Percentiles rank a stretch among this genome's conserved stretches.
Conservation (phyloP, 2,329 filamentous ascomycete species). For the Alternaria brassicae region DNA sequence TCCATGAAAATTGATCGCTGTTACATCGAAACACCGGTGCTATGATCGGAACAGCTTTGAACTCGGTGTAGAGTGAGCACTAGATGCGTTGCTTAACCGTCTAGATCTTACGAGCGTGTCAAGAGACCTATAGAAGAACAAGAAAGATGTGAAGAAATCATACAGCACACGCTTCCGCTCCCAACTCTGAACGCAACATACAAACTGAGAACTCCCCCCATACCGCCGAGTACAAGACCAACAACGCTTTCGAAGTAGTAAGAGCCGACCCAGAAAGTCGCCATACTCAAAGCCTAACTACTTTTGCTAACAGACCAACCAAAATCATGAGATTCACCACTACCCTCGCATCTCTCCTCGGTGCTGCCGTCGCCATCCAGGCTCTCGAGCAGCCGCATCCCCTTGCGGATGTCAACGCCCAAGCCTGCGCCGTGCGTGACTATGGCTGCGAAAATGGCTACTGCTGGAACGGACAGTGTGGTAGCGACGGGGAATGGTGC, state of each 20-base stretch:
- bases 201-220: background rate
- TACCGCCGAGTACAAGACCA: no score
- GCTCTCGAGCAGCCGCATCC: background rate
- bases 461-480: background rate
- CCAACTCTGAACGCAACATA: background rate
- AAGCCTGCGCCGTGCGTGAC: background rate
- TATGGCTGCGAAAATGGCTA: background rate
- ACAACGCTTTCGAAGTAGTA: background rate
- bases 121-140: background rate
- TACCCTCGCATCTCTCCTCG: background rate
- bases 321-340: conserved; percentile 7
- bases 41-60: no score
- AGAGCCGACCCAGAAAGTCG: background rate
- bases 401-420: background rate
- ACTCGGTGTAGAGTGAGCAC: background rate
- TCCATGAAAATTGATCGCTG: rapidly evolving
- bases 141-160: no score
- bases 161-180: background rate
- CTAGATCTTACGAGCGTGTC: rapidly evolving
- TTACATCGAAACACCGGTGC: background rate
- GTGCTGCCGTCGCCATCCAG: background rate
- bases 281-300: background rate
- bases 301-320: background rate
- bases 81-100: no score
- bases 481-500: background rate